Base-by-base conservation (phyloP, 441 rosid species). In the Erodium texanum region DNA sequence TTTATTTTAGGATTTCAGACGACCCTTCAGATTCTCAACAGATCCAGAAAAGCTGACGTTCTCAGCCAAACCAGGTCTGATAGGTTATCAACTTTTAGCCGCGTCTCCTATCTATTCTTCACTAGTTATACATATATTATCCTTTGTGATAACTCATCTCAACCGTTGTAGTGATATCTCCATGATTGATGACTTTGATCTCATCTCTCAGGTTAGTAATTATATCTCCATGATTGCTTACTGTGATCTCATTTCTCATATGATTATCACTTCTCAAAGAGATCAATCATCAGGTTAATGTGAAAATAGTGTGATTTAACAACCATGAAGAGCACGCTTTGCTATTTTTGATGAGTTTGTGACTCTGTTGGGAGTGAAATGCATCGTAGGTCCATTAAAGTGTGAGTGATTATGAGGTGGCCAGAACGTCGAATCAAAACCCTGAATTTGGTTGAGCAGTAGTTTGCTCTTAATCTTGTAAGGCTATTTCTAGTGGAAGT, bases 21-120 rank as follows among this genome's bases (percentile, higher is more conserved):
- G 88, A 65, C 90, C 85, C 69, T 82, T 84, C 69, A 71, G 65
- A 73, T 66, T 24, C 73, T 71, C 71, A 81, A 81, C 62, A 68
- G 89, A 79, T 73, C 56, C 56, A 65, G 29, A 77, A 58, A 79
- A 54, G 32, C 48, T 72, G 62, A 78, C 68, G 75, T 61, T 69
- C 65, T 73, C 71, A 16, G 41, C 71, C 62, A 43, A 62, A 61
- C 48, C 23, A 10, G 52, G 7, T 67, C 43, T 67, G 71, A 29
- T 68, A 23, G 62, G 66, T n/a, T 56, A 27, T 24, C 38, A 6
- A 23, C 43, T 19, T 23, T 15, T 48, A 3, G 56, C 56, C 56
- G 56, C 56, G 56, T 48, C 56, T 48, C 56, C 19, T 48, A n/a
- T 14, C 19, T 48, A 27, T 3, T 27, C 1, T 3, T 27, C 29